phyloP scores from a whole-genome alignment of 2,329 filamentous ascomycete genomes.

The Epicoccum sorghinum region DNA sequence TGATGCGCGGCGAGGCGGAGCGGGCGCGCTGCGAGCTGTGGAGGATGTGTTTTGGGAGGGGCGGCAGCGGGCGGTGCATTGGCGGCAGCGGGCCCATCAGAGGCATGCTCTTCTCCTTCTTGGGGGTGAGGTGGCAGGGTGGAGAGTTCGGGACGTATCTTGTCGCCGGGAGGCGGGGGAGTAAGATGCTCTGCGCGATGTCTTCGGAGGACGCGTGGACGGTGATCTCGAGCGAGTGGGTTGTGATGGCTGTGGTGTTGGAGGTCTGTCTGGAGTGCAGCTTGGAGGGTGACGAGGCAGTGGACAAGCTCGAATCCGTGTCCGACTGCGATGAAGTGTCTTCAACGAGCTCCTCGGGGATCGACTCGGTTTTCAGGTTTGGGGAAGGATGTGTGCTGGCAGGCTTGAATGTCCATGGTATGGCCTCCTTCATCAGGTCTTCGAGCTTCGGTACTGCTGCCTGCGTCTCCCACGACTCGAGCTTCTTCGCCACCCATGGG shows the following conservation, averaged over 20 bases:
- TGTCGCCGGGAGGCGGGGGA: slow-evolving; percentile 13
- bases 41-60: slow-evolving; percentile 25
- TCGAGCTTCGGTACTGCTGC: slow-evolving; percentile 26
- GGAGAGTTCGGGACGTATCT: background rate
- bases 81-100: slow-evolving; percentile 24
- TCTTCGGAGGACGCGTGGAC: slow-evolving; percentile 36
- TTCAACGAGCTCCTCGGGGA: slow-evolving; percentile 28
- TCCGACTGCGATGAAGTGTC: slow-evolving; percentile 28
- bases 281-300: slow-evolving; percentile 7
- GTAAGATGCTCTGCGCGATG: slow-evolving; percentile 24
- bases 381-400: slow-evolving; percentile 29
- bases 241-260: slow-evolving; percentile 21
- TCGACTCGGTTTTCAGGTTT: slow-evolving; percentile 24
- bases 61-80: slow-evolving; percentile 31
- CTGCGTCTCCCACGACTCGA: slow-evolving; percentile 40
- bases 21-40: slow-evolving; percentile 20
- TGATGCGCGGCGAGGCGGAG: slow-evolving; percentile 25
- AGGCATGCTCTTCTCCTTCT: slow-evolving; percentile 20
- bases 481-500: slow-evolving; percentile 43
- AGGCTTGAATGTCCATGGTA: slow-evolving; percentile 40
- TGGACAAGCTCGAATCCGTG: slow-evolving; percentile 26
- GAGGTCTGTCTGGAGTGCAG: slow-evolving; percentile 33
- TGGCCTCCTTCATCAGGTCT: slow-evolving; percentile 40
- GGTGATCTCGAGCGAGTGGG: slow-evolving; percentile 37
- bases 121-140: slow-evolving; percentile 7